Percentiles rank a stretch among this genome's conserved stretches.
Conservation (phyloP, 352 stramenopile species). For the Thraustotheca clavata region DNA sequence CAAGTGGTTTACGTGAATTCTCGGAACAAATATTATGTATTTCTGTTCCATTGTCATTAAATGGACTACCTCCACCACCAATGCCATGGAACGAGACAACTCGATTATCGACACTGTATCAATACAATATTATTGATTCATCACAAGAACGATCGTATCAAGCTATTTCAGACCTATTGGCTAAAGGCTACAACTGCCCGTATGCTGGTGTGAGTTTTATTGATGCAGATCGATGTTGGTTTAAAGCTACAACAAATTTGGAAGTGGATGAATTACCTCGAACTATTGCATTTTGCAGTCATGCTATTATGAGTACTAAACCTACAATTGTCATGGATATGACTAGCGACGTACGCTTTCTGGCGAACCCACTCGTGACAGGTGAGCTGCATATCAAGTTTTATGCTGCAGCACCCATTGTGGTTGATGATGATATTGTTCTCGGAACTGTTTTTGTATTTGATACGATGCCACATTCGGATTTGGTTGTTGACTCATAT, state of each 20-base stretch:
- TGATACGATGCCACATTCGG: constrained; percentile 33
- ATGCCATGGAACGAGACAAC: constrained; percentile 63
- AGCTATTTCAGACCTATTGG: constrained; percentile 7
- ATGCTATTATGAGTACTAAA: constrained; percentile 34
- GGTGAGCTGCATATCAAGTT: constrained; percentile 87
- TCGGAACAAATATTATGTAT: too few species aligned
- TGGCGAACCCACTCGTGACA: constrained; percentile 77
- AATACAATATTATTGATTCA: constrained; percentile 76
- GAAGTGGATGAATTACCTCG: constrained; percentile 34
- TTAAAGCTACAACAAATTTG: neutral
- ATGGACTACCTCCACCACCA: constrained; percentile 70
- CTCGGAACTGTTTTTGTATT: constrained; percentile 80
- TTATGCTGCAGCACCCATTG: constrained; percentile 80
- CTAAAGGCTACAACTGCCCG: constrained; percentile 18
- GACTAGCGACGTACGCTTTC: constrained; percentile 77
- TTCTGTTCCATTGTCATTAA: too few species aligned
- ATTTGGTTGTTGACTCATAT: neutral
- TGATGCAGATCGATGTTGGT: neutral
- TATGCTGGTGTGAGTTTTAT: constrained; percentile 12
- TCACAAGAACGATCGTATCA: constrained; percentile 35
- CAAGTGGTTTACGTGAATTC: too few species aligned
- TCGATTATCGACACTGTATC: constrained; percentile 47
- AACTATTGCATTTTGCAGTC: constrained; percentile 52
- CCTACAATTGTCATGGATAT: constrained; percentile 83
- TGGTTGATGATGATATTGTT: constrained; percentile 38